phyloP scores from a whole-genome alignment of 306 rosid species.

The Quillaja saponaria region DNA sequence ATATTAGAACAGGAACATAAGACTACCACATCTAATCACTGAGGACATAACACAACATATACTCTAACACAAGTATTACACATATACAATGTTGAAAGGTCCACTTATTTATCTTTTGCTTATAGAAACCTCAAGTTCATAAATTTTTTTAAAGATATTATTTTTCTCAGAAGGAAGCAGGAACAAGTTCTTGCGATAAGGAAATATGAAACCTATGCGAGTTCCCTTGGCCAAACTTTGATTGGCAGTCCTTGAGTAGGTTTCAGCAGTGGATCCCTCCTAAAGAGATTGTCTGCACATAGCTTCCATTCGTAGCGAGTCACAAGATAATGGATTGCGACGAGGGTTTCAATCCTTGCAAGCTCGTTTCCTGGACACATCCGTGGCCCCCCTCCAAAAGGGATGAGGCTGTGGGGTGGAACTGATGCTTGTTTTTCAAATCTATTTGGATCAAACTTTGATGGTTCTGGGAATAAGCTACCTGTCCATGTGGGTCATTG shows the following conservation, averaged over 20 bases:
- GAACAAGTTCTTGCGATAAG: too few relatives aligned
- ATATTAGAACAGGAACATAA: too few relatives aligned
- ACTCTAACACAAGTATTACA: too few relatives aligned
- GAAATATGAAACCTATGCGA: not conserved
- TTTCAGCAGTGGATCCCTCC: conserved; percentile 40
- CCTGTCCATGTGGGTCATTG: conserved; percentile 48
- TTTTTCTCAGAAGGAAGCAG: too few relatives aligned
- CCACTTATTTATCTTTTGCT: too few relatives aligned
- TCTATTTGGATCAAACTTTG: conserved; percentile 46
- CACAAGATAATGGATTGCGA: conserved; percentile 45
- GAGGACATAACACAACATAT: too few relatives aligned
- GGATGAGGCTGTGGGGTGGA: conserved; percentile 40
- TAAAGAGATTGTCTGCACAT: conserved; percentile 30
- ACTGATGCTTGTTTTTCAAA: conserved; percentile 34
- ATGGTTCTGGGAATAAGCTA: conserved; percentile 37
- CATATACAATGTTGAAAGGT: too few relatives aligned
- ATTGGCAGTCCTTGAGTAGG: conserved; percentile 45
- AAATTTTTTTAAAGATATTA: too few relatives aligned
- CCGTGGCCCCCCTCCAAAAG: conserved; percentile 49
- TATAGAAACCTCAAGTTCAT: too few relatives aligned
- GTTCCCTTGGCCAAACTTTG: conserved; percentile 23
- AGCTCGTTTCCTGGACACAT: conserved; percentile 51
- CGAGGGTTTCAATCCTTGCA: conserved; percentile 50
- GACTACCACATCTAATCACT: too few relatives aligned
- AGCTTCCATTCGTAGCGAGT: conserved; percentile 50